Percentiles rank a stretch among this genome's conserved stretches.
Conservation (phyloP, 306 rosid species). For the Cucumis sativus region DNA sequence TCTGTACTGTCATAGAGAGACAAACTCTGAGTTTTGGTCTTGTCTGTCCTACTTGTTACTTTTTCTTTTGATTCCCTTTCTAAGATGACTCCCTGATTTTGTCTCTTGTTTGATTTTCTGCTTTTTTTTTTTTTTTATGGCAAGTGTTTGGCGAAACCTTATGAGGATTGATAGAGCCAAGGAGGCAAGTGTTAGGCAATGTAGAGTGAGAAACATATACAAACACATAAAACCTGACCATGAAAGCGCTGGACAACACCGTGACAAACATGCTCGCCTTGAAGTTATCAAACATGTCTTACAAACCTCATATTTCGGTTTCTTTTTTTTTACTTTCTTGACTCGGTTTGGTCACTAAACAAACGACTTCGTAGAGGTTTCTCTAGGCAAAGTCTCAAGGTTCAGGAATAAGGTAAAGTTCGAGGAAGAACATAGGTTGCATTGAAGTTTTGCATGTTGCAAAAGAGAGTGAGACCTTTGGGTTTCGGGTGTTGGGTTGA, state of each 20-base stretch:
- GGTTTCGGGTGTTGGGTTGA: no score
- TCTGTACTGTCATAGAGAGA: background rate
- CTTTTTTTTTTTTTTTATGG: background rate
- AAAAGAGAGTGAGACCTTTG: no score
- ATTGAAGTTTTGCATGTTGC: no score
- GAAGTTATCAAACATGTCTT: background rate
- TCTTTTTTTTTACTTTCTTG: no score
- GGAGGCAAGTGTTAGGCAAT: background rate
- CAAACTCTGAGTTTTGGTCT: background rate
- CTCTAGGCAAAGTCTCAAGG: no score
- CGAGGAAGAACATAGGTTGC: no score
- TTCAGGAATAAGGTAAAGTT: no score
- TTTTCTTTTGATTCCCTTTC: constrained; percentile 1
- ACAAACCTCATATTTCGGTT: background rate
- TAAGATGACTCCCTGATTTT: background rate
- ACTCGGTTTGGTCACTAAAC: no score
- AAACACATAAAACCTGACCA: background rate
- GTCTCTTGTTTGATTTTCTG: background rate
- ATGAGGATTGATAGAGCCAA: background rate
- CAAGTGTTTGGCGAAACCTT: constrained; percentile 8
- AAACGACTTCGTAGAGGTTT: no score
- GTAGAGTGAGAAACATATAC: background rate
- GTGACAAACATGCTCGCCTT: background rate
- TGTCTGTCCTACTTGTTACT: background rate
- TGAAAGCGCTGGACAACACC: background rate